Conservation (phyloP, 2,329 filamentous ascomycete genomes). For the Scedosporium minutisporum region DNA sequence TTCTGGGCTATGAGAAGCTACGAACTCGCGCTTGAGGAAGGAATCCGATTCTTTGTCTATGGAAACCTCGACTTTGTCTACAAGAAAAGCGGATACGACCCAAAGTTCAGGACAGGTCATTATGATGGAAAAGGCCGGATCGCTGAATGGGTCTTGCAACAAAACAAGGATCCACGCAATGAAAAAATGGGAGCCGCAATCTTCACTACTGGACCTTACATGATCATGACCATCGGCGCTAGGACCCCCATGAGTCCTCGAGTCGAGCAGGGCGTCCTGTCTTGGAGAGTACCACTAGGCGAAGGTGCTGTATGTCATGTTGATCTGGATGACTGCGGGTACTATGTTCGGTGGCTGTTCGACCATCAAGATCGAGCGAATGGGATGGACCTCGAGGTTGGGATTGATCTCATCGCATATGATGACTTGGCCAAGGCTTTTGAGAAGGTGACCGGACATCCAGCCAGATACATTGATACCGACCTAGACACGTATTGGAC, state of each 20-base stretch:
- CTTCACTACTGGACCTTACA: slow-evolving; percentile 35
- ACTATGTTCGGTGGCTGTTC: slow-evolving; percentile 38
- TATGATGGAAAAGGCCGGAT: slow-evolving; percentile 37
- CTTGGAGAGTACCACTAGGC: slow-evolving; percentile 30
- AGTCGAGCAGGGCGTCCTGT: slow-evolving; percentile 29
- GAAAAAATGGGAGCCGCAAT: slow-evolving; percentile 23
- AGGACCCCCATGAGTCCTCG: slow-evolving; percentile 28
- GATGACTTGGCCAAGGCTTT: slow-evolving; percentile 31
- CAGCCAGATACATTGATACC: slow-evolving; percentile 28
- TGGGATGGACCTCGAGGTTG: slow-evolving; percentile 34
- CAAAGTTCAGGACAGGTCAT: slow-evolving; percentile 35
- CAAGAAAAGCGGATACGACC: slow-evolving; percentile 36
- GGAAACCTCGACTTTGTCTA: slow-evolving; percentile 39
- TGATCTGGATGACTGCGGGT: slow-evolving; percentile 34
- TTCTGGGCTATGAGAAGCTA: slow-evolving; percentile 36
- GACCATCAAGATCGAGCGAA: slow-evolving; percentile 32
- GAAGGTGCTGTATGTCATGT: slow-evolving; percentile 30
- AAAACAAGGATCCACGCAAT: slow-evolving; percentile 18
- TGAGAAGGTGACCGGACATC: slow-evolving; percentile 29
- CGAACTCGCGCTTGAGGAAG: slow-evolving; percentile 31
- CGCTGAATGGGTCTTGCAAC: slow-evolving; percentile 32
- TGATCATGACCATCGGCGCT: slow-evolving; percentile 30
- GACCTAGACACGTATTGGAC: slow-evolving; percentile 24
- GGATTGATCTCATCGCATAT: slow-evolving; percentile 30
- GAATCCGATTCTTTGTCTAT: slow-evolving; percentile 33